These are phyloP conservation scores for Penicillium sp. DNA, from an alignment of 2,329 filamentous ascomycete species.

Conservation along the genomic window DNA sequence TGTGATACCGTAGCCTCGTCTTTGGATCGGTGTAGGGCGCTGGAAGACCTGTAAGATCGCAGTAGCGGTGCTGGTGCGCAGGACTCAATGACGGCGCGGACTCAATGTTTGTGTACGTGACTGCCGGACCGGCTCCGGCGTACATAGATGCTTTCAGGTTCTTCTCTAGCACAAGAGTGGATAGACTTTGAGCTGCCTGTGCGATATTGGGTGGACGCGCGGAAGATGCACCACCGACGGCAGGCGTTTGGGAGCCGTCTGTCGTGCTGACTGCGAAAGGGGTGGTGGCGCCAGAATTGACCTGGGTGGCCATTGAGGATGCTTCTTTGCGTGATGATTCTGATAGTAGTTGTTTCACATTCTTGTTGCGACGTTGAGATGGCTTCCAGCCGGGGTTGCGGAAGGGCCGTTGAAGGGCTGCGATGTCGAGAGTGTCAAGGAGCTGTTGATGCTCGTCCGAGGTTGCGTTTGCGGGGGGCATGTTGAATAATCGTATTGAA, in stretches of 20 bases:
- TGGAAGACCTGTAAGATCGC: conserved; percentile 90
- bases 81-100: conserved; percentile 79
- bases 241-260: conserved; percentile 46
- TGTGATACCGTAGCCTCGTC: conserved; percentile 85
- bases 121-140: conserved; percentile 54
- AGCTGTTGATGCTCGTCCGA: conserved; percentile 82
- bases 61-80: conserved; percentile 81
- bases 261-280: conserved; percentile 45
- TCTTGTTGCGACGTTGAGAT: conserved; percentile 95
- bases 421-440: conserved; percentile 87
- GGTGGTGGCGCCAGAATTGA: conserved; percentile 75
- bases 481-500: conserved; percentile 22
- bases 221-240: conserved; percentile 44
- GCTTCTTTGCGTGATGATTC: conserved; percentile 86
- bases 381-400: conserved; percentile 88
- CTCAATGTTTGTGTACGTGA: conserved; percentile 96
- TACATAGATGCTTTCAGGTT: conserved; percentile 50
- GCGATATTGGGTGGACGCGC: conserved; percentile 64
- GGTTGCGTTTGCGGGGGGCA: conserved; percentile 61
- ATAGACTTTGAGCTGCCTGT: conserved; percentile 82
- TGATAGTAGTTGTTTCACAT: conserved; percentile 91
- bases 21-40: conserved; percentile 93
- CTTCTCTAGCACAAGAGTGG: conserved; percentile 84
- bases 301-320: conserved; percentile 78
- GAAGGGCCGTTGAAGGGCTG: conserved; percentile 80